Conservation (phyloP, 192 early-diverging fungal genomes). For the Chytriomyces hyalinus region DNA sequence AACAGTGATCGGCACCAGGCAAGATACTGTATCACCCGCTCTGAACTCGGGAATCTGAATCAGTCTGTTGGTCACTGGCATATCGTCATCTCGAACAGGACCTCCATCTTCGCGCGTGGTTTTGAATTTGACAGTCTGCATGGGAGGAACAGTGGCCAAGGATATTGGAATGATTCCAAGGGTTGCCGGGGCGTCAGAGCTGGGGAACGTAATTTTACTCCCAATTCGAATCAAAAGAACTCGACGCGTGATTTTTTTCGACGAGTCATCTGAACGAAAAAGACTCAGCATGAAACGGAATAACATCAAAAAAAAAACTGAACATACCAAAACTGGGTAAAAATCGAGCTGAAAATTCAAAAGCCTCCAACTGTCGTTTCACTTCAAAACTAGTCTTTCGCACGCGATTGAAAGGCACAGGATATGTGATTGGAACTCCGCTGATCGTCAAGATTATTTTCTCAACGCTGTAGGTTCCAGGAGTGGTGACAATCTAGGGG, state of each 20-base stretch:
- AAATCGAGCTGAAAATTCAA: neutral
- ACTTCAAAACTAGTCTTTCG: conserved; percentile 6
- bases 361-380: neutral
- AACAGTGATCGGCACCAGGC: neutral
- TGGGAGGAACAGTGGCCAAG: neutral
- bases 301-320: neutral
- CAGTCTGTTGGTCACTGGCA: neutral
- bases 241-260: neutral
- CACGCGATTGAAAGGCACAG: neutral
- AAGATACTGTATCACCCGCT: neutral
- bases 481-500: neutral
- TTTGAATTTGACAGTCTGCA: neutral
- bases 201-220: neutral
- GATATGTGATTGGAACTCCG: neutral
- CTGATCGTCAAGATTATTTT: neutral
- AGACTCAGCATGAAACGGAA: neutral
- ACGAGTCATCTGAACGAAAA: neutral
- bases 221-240: neutral
- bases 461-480: neutral
- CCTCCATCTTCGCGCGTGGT: neutral
- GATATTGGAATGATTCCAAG: neutral
- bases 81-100: neutral
- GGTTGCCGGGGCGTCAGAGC: neutral
- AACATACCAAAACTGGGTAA: neutral
- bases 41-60: neutral